A percentile compares a stretch with the other conserved stretches of the same genome.
Evolutionary conservation across 768 basidiomycete genomes (phyloP).

Genomic region (Pisolithus microcarpus): DNA sequence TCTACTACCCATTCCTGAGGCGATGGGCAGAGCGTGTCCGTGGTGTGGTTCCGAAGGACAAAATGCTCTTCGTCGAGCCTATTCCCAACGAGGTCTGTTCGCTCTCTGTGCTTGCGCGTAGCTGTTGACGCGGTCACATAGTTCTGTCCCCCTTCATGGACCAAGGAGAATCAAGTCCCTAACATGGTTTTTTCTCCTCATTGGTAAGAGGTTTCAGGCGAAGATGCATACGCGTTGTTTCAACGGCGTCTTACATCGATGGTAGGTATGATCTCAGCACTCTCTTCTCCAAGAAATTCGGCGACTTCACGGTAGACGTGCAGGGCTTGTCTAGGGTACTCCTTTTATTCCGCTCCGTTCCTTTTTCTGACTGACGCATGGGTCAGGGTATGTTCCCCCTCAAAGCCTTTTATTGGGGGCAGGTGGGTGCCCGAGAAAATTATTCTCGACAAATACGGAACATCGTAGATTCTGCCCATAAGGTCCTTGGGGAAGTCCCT

Average conservation of each 20-base stretch:
- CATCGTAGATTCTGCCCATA: constrained; percentile 62
- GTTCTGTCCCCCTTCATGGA: constrained; percentile 81
- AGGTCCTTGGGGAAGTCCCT: constrained; percentile 71
- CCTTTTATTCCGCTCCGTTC: background rate
- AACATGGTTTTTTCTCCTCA: constrained; percentile 72
- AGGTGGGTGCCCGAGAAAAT: constrained; percentile 72
- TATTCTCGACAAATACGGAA: constrained; percentile 76
- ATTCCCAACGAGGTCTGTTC: constrained; percentile 86
- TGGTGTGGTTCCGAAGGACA: constrained; percentile 39
- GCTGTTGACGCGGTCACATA: constrained; percentile 24
- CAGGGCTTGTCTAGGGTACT: constrained; percentile 83
- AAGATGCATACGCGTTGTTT: background rate
- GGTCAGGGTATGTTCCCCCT: constrained; percentile 77
- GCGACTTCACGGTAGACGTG: constrained; percentile 85
- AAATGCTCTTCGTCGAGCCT: constrained; percentile 70
- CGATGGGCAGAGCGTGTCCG: constrained; percentile 61
- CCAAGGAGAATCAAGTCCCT: constrained; percentile 48
- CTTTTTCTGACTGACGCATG: constrained; percentile 6
- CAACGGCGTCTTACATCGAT: background rate
- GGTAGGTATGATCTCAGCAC: constrained; percentile 87
- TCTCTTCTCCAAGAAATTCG: constrained; percentile 78
- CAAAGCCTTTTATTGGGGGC: constrained; percentile 84
- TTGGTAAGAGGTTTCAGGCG: constrained; percentile 39
- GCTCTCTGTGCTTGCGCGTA: background rate
- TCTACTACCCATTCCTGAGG: constrained; percentile 70